phyloP scores from a whole-genome alignment of 805 yeast species.

The Cyberlindnera subsufficiens region DNA sequence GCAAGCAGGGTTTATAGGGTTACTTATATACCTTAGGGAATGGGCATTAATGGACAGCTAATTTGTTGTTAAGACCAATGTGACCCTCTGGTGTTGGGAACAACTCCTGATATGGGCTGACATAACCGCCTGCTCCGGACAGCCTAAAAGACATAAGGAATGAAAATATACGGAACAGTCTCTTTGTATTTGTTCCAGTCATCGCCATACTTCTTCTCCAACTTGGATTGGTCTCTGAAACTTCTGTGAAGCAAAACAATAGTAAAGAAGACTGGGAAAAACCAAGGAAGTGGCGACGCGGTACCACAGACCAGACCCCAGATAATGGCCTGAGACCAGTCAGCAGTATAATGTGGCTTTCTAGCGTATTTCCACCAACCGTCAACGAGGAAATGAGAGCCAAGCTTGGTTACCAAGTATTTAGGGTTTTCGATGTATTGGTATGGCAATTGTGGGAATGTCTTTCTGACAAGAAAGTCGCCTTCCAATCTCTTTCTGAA shows the following conservation, averaged over 20 bases:
- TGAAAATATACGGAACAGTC: conserved; percentile 86
- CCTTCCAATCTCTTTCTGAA: conserved; percentile 85
- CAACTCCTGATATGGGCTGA: too few relatives aligned
- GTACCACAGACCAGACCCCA: conserved; percentile 94
- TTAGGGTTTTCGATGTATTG: conserved; percentile 78
- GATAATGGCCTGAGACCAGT: conserved; percentile 76
- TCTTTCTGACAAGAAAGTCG: conserved; percentile 65
- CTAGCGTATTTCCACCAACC: conserved; percentile 96
- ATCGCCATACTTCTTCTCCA: conserved; percentile 82
- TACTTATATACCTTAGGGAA: too few relatives aligned
- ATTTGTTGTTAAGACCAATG: too few relatives aligned
- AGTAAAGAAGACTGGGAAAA: conserved; percentile 88
- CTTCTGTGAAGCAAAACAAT: conserved; percentile 86
- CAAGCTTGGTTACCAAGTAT: conserved; percentile 79
- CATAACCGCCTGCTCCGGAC: too few relatives aligned
- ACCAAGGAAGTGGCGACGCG: conserved; percentile 88
- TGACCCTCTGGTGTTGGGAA: too few relatives aligned
- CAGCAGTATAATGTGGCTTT: conserved; percentile 94
- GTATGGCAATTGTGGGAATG: conserved; percentile 91
- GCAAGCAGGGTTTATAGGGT: too few relatives aligned
- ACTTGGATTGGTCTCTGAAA: conserved; percentile 77
- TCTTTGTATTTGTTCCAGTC: conserved; percentile 88
- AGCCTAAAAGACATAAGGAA: conserved; percentile 71
- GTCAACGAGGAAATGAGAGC: conserved; percentile 78
- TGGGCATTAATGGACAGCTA: too few relatives aligned